These are phyloP conservation scores for Tylopilus sp. DNA, from an alignment of 768 basidiomycete genomes.

Conservation along the genomic window DNA sequence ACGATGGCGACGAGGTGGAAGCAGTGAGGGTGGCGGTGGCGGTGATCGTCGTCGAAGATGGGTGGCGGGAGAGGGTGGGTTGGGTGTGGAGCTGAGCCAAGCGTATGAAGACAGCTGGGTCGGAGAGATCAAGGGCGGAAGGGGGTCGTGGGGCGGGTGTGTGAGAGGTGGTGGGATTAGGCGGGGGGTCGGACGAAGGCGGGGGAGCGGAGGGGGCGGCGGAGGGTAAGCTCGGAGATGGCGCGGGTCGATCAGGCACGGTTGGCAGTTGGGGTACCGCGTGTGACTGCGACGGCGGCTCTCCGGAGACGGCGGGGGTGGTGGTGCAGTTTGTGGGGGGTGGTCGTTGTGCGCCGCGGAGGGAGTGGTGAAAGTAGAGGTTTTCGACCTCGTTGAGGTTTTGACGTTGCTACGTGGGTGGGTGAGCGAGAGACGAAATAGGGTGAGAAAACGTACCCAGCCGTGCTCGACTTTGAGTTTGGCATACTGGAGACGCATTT, in stretches of 20 bases:
- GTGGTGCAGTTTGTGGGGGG: too few relatives aligned
- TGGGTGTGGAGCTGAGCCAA: constrained; percentile 26
- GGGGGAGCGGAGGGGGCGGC: too few relatives aligned
- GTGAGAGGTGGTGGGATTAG: too few relatives aligned
- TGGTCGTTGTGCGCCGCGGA: too few relatives aligned
- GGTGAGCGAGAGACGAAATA: neutral
- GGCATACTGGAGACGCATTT: constrained; percentile 73
- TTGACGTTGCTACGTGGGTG: constrained; percentile 64
- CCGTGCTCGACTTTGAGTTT: constrained; percentile 77
- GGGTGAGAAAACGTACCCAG: constrained; percentile 49
- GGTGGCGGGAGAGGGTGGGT: constrained; percentile 1
- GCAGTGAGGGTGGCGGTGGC: neutral
- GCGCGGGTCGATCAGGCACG: constrained; percentile 6
- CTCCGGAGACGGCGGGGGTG: too few relatives aligned
- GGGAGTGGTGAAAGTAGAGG: constrained; percentile 71
- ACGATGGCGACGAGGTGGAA: neutral
- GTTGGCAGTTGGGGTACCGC: constrained; percentile 3
- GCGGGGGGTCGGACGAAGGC: too few relatives aligned
- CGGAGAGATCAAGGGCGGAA: constrained; percentile 18
- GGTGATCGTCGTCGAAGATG: neutral
- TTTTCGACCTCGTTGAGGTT: constrained; percentile 81
- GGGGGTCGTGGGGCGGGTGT: neutral
- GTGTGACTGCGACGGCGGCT: neutral
- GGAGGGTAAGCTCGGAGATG: too few relatives aligned
- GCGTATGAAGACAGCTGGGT: constrained; percentile 22